Percentiles rank a stretch among this genome's conserved stretches.
These are phyloP conservation scores for Trichothecium sympodiale DNA, from an alignment of 2,329 filamentous ascomycete genomes.

Conservation along the genomic window DNA sequence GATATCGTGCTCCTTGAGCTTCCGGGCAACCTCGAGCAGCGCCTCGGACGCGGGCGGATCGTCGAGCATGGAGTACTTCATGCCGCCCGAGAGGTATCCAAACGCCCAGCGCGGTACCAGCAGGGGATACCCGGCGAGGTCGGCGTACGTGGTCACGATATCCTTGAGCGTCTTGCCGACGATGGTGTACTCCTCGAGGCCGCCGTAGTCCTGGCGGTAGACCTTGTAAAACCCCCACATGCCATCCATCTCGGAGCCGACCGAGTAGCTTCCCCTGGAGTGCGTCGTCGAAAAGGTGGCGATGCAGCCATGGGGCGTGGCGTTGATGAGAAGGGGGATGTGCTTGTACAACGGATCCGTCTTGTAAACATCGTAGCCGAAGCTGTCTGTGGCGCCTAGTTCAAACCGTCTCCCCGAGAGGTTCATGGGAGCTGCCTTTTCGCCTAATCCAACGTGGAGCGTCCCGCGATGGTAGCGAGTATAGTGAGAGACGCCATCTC, in stretches of 20 bases:
- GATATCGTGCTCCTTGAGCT: slow-evolving; percentile 53
- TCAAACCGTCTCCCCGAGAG: slow-evolving; percentile 55
- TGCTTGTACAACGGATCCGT: slow-evolving; percentile 69
- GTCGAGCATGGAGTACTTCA: slow-evolving; percentile 41
- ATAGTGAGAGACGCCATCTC: slow-evolving; percentile 52
- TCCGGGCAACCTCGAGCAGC: slow-evolving; percentile 48
- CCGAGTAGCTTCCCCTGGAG: slow-evolving; percentile 49
- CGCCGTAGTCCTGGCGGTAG: slow-evolving; percentile 61
- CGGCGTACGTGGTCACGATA: slow-evolving; percentile 54
- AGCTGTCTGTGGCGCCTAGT: slow-evolving; percentile 59
- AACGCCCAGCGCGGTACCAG: slow-evolving; percentile 63
- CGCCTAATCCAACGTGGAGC: slow-evolving; percentile 59
- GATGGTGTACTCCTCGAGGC: slow-evolving; percentile 60
- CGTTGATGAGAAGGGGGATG: slow-evolving; percentile 61
- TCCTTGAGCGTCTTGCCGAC: slow-evolving; percentile 56
- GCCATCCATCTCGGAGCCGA: slow-evolving; percentile 64
- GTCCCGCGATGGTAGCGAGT: slow-evolving; percentile 49
- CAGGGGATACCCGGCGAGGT: slow-evolving; percentile 56
- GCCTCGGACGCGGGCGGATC: slow-evolving; percentile 43
- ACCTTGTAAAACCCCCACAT: slow-evolving; percentile 68
- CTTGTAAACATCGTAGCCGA: slow-evolving; percentile 60
- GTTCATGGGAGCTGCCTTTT: slow-evolving; percentile 65
- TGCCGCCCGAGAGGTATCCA: slow-evolving; percentile 58
- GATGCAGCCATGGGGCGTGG: slow-evolving; percentile 50
- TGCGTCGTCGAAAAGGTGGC: slow-evolving; percentile 59